Evolutionary conservation across 768 basidiomycete species (phyloP).

Genomic region (Phylloporus sp.): DNA sequence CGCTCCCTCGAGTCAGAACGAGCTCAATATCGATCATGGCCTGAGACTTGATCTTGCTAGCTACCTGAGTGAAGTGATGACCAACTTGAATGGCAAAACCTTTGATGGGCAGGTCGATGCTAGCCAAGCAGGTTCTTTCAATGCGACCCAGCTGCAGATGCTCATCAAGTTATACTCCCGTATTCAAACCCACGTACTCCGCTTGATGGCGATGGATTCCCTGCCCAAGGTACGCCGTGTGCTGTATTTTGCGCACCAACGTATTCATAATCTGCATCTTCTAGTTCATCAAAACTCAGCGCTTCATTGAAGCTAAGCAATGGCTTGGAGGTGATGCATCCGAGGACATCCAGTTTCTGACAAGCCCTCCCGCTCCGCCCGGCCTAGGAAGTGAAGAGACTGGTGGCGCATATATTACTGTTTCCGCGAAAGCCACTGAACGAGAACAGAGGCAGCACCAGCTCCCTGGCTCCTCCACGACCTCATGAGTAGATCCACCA

Average conservation of each 20-base stretch:
- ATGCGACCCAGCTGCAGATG: conserved; percentile 91
- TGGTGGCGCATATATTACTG: conserved; percentile 81
- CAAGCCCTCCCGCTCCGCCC: conserved; percentile 62
- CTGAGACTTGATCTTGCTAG: conserved; percentile 90
- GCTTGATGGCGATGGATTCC: conserved; percentile 97
- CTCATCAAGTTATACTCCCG: conserved; percentile 93
- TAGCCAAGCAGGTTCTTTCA: conserved; percentile 76
- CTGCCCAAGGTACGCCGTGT: conserved; percentile 76
- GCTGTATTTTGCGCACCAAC: conserved; percentile 3
- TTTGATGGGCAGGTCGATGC: conserved; percentile 80
- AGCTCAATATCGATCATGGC: conserved; percentile 97
- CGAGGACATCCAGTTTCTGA: conserved; percentile 52
- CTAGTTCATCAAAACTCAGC: conserved; percentile 85
- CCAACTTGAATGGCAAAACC: conserved; percentile 65
- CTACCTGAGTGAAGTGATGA: conserved; percentile 88
- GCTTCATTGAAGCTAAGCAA: conserved; percentile 73
- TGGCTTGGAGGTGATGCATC: conserved; percentile 76
- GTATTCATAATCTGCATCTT: conserved; percentile 4
- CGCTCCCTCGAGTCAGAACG: conserved; percentile 90
- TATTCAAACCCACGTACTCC: conserved; percentile 95
- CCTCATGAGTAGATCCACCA: conserved; percentile 27
- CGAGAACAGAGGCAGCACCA: conserved; percentile 39
- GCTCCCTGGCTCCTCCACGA: conserved; percentile 22
- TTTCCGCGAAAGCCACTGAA: conserved; percentile 77
- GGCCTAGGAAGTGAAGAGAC: conserved; percentile 65